These are phyloP conservation scores for Hypoxylon trugodes DNA, from an alignment of 495 filamentous ascomycete genomes.

Conservation along the genomic window DNA sequence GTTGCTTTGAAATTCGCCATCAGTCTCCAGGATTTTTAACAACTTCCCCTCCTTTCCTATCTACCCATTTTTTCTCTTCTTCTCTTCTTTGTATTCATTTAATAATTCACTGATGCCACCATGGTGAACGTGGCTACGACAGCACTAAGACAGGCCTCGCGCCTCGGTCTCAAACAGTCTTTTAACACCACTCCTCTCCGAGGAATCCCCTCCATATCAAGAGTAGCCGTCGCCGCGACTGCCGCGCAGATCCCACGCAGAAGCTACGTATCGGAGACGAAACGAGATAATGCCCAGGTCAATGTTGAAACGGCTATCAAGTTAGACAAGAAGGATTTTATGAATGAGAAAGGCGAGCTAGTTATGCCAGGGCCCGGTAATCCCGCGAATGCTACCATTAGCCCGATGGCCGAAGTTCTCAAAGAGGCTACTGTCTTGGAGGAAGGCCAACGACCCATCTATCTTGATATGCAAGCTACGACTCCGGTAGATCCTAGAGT, in stretches of 20 bases:
- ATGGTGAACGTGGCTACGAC: constrained; percentile 79
- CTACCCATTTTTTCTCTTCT: constrained; percentile 3
- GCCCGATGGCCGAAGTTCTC: constrained; percentile 83
- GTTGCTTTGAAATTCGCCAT: constrained; percentile 33
- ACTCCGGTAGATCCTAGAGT: constrained; percentile 96
- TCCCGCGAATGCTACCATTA: constrained; percentile 65
- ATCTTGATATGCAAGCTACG: constrained; percentile 98
- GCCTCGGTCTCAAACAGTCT: constrained; percentile 66
- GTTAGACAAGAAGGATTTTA: constrained; percentile 81
- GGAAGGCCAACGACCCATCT: constrained; percentile 92
- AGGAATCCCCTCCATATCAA: constrained; percentile 52
- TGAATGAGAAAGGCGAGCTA: constrained; percentile 72
- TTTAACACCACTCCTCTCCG: constrained; percentile 59
- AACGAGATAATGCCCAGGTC: constrained; percentile 80
- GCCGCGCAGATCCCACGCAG: constrained; percentile 51
- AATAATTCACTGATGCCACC: constrained; percentile 39
- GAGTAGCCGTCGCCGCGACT: constrained; percentile 51
- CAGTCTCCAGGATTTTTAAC: constrained; percentile 1
- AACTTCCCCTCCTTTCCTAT: constrained; percentile 24
- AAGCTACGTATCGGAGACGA: constrained; percentile 85
- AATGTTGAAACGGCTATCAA: constrained; percentile 82
- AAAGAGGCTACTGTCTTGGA: constrained; percentile 95
- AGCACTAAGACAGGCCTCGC: constrained; percentile 80
- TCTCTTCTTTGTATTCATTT: constrained; percentile 23
- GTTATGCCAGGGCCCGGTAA: constrained; percentile 68